A percentile compares a stretch with the other conserved stretches of the same genome.
phyloP scores from a whole-genome alignment of 2,329 filamentous ascomycete species.

The Colletotrichum karsti region DNA sequence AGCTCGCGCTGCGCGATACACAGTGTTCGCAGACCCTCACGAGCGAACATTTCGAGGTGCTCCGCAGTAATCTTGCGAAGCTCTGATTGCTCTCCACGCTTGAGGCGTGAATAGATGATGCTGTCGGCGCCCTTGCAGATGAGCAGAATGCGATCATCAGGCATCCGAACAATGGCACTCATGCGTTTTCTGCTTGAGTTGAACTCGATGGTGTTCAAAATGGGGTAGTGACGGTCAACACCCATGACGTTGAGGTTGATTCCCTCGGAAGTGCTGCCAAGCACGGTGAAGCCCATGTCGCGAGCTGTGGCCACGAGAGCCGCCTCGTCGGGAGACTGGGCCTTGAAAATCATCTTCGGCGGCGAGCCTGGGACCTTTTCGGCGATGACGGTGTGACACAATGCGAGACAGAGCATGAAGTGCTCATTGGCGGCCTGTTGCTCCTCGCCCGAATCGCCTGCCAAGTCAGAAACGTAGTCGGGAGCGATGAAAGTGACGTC shows the following conservation, averaged over 20 bases:
- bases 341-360: conserved; percentile 93
- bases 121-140: conserved; percentile 99
- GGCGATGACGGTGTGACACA: conserved; percentile 97
- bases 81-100: conserved; percentile 84
- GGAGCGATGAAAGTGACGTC: conserved; percentile 92
- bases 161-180: conserved; percentile 97
- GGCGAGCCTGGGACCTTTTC: conserved; percentile 90
- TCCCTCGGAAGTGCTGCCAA: conserved; percentile 81
- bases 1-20: conserved; percentile 90
- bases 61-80: conserved; percentile 86
- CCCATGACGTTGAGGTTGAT: conserved; percentile 89
- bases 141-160: conserved; percentile 85
- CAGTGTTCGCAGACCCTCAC: conserved; percentile 92
- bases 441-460: conserved; percentile 77
- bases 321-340: conserved; percentile 95
- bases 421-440: conserved; percentile 83
- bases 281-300: conserved; percentile 93
- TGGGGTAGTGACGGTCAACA: conserved; percentile 82
- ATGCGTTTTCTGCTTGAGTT: conserved; percentile 97
- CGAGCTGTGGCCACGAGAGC: conserved; percentile 93
- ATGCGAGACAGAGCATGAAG: conserved; percentile 93
- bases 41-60: conserved; percentile 95
- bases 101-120: conserved; percentile 93
- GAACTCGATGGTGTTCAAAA: conserved; percentile 96
- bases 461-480: conserved; percentile 85